Evolutionary conservation across 352 stramenopile species (phyloP), one percentile per base, ranked within the genome.

Genomic region (Phytophthora foliorum): DNA sequence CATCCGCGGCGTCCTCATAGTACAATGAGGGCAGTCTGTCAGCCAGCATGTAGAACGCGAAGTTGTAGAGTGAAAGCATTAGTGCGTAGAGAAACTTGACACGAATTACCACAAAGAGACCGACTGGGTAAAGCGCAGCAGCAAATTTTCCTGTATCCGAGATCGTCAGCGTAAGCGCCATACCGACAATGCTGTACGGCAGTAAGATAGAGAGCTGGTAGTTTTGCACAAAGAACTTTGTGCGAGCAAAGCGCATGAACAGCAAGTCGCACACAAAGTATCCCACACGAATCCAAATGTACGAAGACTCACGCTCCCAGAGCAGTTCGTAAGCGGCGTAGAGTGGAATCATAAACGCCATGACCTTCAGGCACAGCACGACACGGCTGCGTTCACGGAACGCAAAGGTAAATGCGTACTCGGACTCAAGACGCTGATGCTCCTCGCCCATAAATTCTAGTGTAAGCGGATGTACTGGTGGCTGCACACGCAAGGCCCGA

Each of bases 391-490:
- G 75, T 50, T 94, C 88, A 10, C 84, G 85, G 52, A 91, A 79
- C 0, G 86, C 77, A 72, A 96, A 96, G 0, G 78, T 89, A 19
- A 88, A 62, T 41, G 88, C 85, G 69, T 92, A 96, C 65, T 94
- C 85, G 29, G 56, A 73, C 55, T 96, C 86, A 5, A 96, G 74
- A 45, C 86, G 75, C 56, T 92, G 81, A 21, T 94, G 82, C 51
- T 94, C 78, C 44, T 96, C 88, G 1, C 88, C 88, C 86, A 94
- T 94, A 31, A 96, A 96, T 41, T 94, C 86, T 0, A 94, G 62
- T 1, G 88, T 94, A 14, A 96, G 72, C 1, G 88, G 88, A 27
- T 94, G 88, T 1, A 96, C 77, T 4, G 72, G 78, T 27, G 84
- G 86, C 38, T 94, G 86, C 8, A 91, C 76, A 16, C 85, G 86